Evolutionary conservation across 2,329 filamentous ascomycete species (phyloP).

Genomic region (Ophiostoma ulmi): DNA sequence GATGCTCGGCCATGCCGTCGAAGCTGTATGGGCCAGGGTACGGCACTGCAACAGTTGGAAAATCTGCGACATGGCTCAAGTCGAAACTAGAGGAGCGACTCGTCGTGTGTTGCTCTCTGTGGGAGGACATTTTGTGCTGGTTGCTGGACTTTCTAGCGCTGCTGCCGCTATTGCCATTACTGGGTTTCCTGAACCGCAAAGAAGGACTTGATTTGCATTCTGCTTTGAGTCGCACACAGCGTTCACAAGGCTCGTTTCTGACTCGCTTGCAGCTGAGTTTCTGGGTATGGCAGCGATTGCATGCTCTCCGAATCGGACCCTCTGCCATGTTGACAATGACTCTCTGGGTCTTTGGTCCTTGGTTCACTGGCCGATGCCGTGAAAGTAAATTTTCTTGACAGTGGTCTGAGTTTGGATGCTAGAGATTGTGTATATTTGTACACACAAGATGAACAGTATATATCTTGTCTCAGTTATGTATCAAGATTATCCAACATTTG

Average conservation of each 20-base stretch:
- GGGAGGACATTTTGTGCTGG: slow-evolving; percentile 4
- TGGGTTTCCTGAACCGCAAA: slow-evolving; percentile 28
- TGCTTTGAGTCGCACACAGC: slow-evolving; percentile 40
- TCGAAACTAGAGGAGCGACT: neutral
- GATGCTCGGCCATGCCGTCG: slow-evolving; percentile 20
- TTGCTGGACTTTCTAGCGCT: slow-evolving; percentile 13
- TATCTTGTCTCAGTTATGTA: neutral
- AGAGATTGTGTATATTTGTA: neutral
- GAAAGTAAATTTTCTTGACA: neutral
- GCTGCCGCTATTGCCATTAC: slow-evolving; percentile 24
- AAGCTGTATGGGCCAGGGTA: slow-evolving; percentile 23
- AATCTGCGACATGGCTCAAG: neutral
- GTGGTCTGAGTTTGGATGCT: neutral
- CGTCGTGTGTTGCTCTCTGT: neutral
- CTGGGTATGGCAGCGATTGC: slow-evolving; percentile 44
- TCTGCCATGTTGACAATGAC: slow-evolving; percentile 21
- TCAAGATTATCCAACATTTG: neutral
- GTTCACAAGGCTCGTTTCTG: slow-evolving; percentile 40
- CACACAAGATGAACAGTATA: neutral
- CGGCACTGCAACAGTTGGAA: neutral
- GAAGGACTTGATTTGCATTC: slow-evolving; percentile 45
- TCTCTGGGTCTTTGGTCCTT: neutral
- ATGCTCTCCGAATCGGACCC: slow-evolving; percentile 38
- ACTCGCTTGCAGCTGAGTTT: slow-evolving; percentile 44
- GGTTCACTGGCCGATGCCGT: neutral